Evolutionary conservation across 768 basidiomycete genomes (phyloP).

Genomic region (Galerina sulciceps): DNA sequence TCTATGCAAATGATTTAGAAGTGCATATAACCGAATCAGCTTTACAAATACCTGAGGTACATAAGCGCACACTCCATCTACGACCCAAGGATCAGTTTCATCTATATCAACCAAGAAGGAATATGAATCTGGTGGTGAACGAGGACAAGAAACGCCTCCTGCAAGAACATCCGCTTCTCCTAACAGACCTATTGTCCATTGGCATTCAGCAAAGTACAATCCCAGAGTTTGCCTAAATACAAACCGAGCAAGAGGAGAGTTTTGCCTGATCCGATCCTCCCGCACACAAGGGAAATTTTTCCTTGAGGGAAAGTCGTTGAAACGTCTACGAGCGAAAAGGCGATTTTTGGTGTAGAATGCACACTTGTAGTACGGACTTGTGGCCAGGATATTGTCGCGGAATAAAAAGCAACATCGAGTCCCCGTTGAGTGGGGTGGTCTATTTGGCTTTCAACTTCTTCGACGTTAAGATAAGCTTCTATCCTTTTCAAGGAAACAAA

Average conservation of each 20-base stretch:
- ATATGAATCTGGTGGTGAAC: constrained; percentile 81
- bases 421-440: constrained; percentile 58
- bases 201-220: not conserved
- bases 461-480: constrained; percentile 81
- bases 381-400: constrained; percentile 91
- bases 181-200: constrained; percentile 57
- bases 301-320: constrained; percentile 77
- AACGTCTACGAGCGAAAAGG: constrained; percentile 80
- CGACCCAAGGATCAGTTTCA: constrained; percentile 66
- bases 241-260: constrained; percentile 74
- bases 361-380: constrained; percentile 65
- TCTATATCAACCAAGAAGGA: constrained; percentile 53
- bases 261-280: constrained; percentile 89
- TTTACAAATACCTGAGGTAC: constrained; percentile 66
- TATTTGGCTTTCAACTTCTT: constrained; percentile 58
- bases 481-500: constrained; percentile 90
- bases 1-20: constrained; percentile 27
- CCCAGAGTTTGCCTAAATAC: constrained; percentile 1
- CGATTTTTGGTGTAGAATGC: constrained; percentile 72
- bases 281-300: constrained; percentile 83
- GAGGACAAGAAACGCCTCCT: constrained; percentile 83
- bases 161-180: constrained; percentile 86
- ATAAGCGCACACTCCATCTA: constrained; percentile 81
- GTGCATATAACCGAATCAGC: not conserved
- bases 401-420: constrained; percentile 72